phyloP scores from a whole-genome alignment of 1,139 yeast species.

The Trichomonascaceae sp. region DNA sequence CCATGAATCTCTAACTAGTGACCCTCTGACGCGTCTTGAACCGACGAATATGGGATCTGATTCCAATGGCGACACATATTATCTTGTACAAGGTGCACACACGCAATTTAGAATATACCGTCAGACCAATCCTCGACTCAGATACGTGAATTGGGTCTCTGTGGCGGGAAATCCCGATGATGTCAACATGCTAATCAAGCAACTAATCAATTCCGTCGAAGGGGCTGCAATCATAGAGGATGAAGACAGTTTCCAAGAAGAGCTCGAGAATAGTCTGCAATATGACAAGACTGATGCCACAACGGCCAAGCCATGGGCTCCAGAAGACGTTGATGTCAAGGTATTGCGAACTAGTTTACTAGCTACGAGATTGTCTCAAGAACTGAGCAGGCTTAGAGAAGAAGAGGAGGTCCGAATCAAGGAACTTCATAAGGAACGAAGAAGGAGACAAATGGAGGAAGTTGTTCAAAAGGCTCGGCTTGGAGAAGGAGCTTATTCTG shows the following conservation, averaged over 20 bases:
- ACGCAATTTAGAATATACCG: conserved; percentile 31
- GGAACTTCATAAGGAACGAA: conserved; percentile 22
- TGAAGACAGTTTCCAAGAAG: neutral
- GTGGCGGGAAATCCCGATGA: conserved; percentile 29
- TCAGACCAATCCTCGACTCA: conserved; percentile 29
- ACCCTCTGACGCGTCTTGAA: conserved; percentile 14
- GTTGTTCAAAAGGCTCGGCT: conserved; percentile 22
- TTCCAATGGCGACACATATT: conserved; percentile 23
- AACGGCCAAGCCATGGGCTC: conserved; percentile 1
- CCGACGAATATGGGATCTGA: conserved; percentile 25
- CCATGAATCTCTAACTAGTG: conserved; percentile 11
- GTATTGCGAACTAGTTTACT: neutral
- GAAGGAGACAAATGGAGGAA: conserved; percentile 20
- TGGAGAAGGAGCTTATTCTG: conserved; percentile 30
- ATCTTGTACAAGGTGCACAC: conserved; percentile 23
- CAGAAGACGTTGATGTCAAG: neutral
- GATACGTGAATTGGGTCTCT: conserved; percentile 30
- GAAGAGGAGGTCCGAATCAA: conserved; percentile 24
- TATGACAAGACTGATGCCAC: neutral
- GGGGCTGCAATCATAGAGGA: neutral
- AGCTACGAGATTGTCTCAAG: neutral
- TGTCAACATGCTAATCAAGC: conserved; percentile 19
- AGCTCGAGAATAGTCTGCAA: neutral
- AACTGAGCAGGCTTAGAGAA: conserved; percentile 16
- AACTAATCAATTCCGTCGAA: neutral